These are phyloP conservation scores for Talaromyces sp. DNA, from an alignment of 2,329 filamentous ascomycete genomes.

Conservation along the genomic window DNA sequence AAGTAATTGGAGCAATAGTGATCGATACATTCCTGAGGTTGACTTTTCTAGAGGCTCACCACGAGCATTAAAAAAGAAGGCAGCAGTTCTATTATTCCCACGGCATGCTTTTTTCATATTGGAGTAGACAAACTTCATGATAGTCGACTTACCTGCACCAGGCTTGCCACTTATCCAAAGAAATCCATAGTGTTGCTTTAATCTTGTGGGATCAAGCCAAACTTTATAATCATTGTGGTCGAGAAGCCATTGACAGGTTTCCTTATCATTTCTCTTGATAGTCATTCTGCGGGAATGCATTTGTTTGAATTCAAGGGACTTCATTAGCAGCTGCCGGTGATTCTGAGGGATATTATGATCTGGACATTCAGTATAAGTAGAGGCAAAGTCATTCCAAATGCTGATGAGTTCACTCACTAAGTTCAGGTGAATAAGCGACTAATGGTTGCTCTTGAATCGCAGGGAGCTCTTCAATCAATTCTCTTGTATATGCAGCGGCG, in stretches of 20 bases:
- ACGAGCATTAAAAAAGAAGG: constrained; percentile 34
- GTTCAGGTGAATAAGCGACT: neutral
- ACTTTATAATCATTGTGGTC: constrained; percentile 6
- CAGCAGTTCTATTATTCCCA: constrained; percentile 20
- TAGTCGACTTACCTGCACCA: constrained; percentile 36
- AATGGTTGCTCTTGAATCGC: neutral
- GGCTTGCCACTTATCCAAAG: constrained; percentile 43
- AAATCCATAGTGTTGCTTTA: constrained; percentile 28
- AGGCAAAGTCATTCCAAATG: neutral
- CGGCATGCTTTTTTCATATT: constrained; percentile 11
- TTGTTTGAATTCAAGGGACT: constrained; percentile 12
- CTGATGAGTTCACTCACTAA: neutral
- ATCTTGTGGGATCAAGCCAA: constrained; percentile 36
- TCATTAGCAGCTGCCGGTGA: neutral
- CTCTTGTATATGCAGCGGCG: neutral
- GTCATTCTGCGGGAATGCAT: constrained; percentile 6
- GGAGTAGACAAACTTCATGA: constrained; percentile 30
- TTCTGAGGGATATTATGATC: neutral
- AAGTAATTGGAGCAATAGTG: constrained; percentile 29
- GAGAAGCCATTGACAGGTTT: constrained; percentile 18
- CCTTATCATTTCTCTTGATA: neutral
- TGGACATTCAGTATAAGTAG: neutral
- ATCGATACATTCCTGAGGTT: constrained; percentile 28
- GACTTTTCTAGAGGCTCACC: constrained; percentile 26
- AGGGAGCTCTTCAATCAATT: constrained; percentile 6